Conservation (phyloP, 2,329 filamentous ascomycete genomes). For the Cercospora sp. region DNA sequence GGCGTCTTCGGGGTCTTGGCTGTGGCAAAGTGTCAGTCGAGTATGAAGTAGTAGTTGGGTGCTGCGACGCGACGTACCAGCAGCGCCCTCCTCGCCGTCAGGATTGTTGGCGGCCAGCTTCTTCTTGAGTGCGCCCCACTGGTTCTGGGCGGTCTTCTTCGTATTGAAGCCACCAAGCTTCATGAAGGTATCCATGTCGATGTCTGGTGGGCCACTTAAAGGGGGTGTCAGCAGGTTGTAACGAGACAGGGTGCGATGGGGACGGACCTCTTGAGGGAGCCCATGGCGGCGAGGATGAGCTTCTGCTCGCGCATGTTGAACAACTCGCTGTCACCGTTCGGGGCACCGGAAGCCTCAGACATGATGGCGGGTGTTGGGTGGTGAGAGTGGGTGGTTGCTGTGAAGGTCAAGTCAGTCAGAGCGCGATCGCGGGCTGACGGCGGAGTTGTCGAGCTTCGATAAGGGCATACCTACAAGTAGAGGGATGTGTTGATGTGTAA, state of each 20-base stretch:
- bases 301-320: conserved; percentile 37
- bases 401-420: neutral
- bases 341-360: conserved; percentile 16
- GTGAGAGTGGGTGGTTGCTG: conserved; percentile 2
- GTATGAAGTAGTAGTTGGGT: neutral
- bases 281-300: conserved; percentile 34
- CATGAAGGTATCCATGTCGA: conserved; percentile 37
- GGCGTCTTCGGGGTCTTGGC: conserved; percentile 19
- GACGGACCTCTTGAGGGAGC: conserved; percentile 33
- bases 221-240: neutral
- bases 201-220: conserved; percentile 32
- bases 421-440: neutral
- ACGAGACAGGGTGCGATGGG: neutral
- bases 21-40: conserved; percentile 10
- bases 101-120: conserved; percentile 31
- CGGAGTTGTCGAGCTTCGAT: neutral
- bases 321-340: conserved; percentile 2
- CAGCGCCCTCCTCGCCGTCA: conserved; percentile 21
- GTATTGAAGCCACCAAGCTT: conserved; percentile 35
- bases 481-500: neutral
- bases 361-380: conserved; percentile 8
- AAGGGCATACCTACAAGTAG: neutral
- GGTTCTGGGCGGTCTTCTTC: conserved; percentile 36
- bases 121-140: conserved; percentile 40
- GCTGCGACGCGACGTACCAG: conserved; percentile 4